These are phyloP conservation scores for Camellia lanceoleosa DNA, from an alignment of 148 eudicot species.

Conservation along the genomic window DNA sequence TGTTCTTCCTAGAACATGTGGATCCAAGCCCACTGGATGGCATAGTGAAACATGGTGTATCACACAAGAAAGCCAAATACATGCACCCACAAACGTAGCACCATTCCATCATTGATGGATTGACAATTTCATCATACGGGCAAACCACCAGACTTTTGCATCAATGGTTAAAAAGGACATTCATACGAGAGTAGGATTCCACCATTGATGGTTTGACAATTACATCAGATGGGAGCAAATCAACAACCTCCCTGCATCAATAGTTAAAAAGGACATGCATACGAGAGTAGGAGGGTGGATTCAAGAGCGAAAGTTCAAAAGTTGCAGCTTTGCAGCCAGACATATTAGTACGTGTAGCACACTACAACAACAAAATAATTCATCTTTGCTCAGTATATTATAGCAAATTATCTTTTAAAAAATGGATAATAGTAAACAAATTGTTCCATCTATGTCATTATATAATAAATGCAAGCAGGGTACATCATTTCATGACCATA, in stretches of 20 bases:
- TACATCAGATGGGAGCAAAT: neutral
- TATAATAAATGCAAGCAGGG: neutral
- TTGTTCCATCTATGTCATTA: neutral
- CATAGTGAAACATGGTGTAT: too few species aligned
- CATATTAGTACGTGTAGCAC: neutral
- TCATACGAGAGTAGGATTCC: neutral
- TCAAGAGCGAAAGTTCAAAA: neutral
- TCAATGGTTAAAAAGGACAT: too few species aligned
- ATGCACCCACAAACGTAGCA: too few species aligned
- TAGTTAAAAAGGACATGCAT: neutral
- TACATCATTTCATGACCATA: neutral
- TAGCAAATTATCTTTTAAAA: neutral
- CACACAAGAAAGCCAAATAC: too few species aligned
- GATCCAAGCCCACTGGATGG: too few species aligned
- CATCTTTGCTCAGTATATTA: neutral
- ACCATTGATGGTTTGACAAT: neutral
- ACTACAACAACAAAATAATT: neutral
- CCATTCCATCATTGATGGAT: too few species aligned
- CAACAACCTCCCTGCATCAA: neutral
- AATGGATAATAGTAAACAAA: neutral
- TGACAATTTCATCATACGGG: too few species aligned
- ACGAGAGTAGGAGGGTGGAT: neutral
- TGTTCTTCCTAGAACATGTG: too few species aligned
- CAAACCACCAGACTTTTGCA: too few species aligned
- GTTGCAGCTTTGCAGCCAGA: neutral